Evolutionary conservation across 345 rosid species (phyloP).

Genomic region (Arabis alpina): DNA sequence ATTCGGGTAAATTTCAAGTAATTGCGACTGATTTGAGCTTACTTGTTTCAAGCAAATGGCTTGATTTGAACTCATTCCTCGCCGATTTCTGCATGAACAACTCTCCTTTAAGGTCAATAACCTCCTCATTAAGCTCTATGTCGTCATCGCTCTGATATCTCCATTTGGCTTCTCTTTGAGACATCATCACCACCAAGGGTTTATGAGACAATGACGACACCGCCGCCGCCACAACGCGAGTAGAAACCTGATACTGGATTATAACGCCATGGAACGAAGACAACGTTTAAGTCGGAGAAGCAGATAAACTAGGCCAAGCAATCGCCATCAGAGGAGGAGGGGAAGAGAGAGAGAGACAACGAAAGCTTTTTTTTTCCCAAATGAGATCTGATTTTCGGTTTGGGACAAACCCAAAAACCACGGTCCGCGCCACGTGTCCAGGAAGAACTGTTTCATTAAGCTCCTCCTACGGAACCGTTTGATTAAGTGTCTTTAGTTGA

Average conservation of each 20-base stretch:
- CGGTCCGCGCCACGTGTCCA: no score
- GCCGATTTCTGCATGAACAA: slow-evolving; percentile 87
- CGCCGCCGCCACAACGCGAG: slow-evolving; percentile 32
- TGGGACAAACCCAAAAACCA: no score
- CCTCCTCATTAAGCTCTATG: slow-evolving; percentile 84
- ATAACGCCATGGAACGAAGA: slow-evolving; percentile 59
- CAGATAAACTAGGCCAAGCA: no score
- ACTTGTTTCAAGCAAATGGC: slow-evolving; percentile 86
- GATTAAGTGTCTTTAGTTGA: no score
- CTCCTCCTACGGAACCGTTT: no score
- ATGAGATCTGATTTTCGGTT: no score
- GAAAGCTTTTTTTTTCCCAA: no score
- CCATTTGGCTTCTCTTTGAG: slow-evolving; percentile 75
- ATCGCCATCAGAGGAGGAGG: no score
- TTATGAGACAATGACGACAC: slow-evolving; percentile 29
- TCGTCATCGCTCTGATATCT: slow-evolving; percentile 72
- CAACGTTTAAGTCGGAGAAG: slow-evolving; percentile 29
- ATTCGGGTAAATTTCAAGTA: background rate
- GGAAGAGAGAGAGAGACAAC: no score
- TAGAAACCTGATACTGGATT: slow-evolving; percentile 49
- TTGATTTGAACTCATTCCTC: slow-evolving; percentile 88
- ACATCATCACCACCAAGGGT: slow-evolving; percentile 68
- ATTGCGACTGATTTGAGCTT: slow-evolving; percentile 20
- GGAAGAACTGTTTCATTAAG: no score
- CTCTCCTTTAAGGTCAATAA: slow-evolving; percentile 90